A percentile compares a stretch with the other conserved stretches of the same genome.
phyloP scores from a whole-genome alignment of 2,329 filamentous ascomycete genomes.

The Ceratocystis colombiana region DNA sequence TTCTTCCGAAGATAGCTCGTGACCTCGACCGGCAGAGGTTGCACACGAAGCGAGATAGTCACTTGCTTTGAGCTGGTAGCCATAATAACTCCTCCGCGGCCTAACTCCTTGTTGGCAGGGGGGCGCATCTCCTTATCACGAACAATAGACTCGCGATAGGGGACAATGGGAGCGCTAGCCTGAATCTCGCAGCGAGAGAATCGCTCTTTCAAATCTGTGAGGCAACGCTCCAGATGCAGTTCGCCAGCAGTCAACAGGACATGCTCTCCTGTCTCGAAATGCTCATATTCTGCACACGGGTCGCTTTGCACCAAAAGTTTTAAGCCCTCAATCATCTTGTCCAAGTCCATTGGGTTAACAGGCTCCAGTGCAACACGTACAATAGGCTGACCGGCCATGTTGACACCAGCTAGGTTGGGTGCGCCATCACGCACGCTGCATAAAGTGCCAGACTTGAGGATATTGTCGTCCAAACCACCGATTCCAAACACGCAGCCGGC shows the following conservation, averaged over 20 bases:
- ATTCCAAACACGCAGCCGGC: constrained; percentile 95
- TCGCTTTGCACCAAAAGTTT: constrained; percentile 86
- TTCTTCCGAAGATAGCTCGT: constrained; percentile 82
- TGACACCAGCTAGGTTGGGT: constrained; percentile 80
- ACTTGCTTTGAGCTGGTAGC: constrained; percentile 80
- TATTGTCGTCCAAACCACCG: constrained; percentile 77
- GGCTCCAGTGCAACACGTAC: constrained; percentile 95
- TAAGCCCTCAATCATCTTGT: constrained; percentile 88
- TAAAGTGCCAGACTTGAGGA: constrained; percentile 91
- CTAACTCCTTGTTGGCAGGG: constrained; percentile 73
- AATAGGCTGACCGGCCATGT: constrained; percentile 73
- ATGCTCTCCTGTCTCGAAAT: constrained; percentile 85
- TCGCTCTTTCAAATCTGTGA: constrained; percentile 84
- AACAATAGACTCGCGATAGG: constrained; percentile 87
- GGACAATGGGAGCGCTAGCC: constrained; percentile 85
- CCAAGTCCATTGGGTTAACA: constrained; percentile 75
- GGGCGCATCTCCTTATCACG: constrained; percentile 84
- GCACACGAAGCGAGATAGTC: constrained; percentile 62
- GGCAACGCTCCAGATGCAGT: constrained; percentile 81
- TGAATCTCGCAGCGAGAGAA: constrained; percentile 94
- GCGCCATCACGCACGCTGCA: constrained; percentile 79
- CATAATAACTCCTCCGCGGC: constrained; percentile 66
- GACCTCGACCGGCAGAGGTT: constrained; percentile 65
- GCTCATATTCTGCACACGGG: constrained; percentile 90
- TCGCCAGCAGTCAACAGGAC: constrained; percentile 91